Evolutionary conservation across 2,329 filamentous ascomycete species (phyloP).

Genomic region (Davidsoniella eucalypti): DNA sequence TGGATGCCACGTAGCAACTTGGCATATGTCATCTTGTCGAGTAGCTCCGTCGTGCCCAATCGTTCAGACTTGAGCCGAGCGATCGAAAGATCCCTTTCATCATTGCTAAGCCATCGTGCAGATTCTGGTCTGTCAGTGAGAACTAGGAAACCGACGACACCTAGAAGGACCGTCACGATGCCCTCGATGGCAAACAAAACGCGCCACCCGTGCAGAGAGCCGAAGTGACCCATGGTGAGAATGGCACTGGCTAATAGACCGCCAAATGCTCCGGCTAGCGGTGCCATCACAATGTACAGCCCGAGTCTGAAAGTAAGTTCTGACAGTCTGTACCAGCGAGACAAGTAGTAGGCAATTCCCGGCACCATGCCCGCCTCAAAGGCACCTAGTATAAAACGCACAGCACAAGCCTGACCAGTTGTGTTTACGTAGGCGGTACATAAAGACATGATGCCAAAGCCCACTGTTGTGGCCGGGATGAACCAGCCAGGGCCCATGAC

Average conservation of each 20-base stretch:
- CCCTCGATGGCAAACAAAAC: slow-evolving; percentile 60
- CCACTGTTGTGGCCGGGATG: slow-evolving; percentile 42
- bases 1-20: slow-evolving; percentile 44
- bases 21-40: slow-evolving; percentile 41
- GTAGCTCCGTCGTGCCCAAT: slow-evolving; percentile 39
- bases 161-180: slow-evolving; percentile 36
- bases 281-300: slow-evolving; percentile 54
- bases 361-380: slow-evolving; percentile 63
- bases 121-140: slow-evolving; percentile 54
- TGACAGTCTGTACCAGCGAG: slow-evolving; percentile 52
- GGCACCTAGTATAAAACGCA: slow-evolving; percentile 50
- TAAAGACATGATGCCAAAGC: slow-evolving; percentile 47
- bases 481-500: slow-evolving; percentile 58
- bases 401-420: slow-evolving; percentile 34
- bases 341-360: slow-evolving; percentile 58
- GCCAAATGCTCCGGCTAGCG: slow-evolving; percentile 54
- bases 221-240: slow-evolving; percentile 42
- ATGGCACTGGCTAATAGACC: slow-evolving; percentile 50
- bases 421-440: slow-evolving; percentile 48
- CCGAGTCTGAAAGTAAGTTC: slow-evolving; percentile 52
- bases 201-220: slow-evolving; percentile 39
- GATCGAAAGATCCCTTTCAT: slow-evolving; percentile 50
- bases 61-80: slow-evolving; percentile 52
- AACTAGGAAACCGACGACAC: slow-evolving; percentile 44
- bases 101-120: slow-evolving; percentile 46